Conservation (phyloP, 345 rosid genomes). For the Hibiscus tridactylites region DNA sequence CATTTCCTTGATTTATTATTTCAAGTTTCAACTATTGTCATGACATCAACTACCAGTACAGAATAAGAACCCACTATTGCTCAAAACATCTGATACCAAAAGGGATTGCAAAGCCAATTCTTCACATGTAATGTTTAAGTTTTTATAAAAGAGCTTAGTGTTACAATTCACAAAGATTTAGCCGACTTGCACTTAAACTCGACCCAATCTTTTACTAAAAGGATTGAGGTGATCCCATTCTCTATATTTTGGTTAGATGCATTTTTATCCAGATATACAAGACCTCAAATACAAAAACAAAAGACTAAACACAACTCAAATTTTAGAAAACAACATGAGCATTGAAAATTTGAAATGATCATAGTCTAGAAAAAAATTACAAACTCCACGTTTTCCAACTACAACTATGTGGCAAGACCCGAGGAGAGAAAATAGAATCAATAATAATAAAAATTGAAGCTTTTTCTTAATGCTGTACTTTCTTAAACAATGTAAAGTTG, state of each 20-base stretch:
- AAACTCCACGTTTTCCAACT: background rate
- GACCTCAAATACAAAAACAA: no score
- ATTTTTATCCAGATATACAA: background rate
- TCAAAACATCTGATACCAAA: background rate
- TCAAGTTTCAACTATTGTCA: background rate
- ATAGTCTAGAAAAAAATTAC: background rate
- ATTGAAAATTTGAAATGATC: background rate
- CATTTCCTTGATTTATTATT: background rate
- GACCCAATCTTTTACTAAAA: slow-evolving; percentile 1
- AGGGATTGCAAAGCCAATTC: background rate
- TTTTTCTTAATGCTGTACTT: background rate
- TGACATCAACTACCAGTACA: background rate
- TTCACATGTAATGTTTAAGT: background rate
- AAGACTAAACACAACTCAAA: no score
- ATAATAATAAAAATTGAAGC: no score
- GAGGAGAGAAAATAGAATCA: no score
- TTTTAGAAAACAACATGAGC: background rate
- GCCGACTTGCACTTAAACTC: background rate
- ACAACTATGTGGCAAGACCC: background rate
- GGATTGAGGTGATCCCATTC: background rate
- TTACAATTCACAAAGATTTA: no score
- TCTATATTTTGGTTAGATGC: background rate
- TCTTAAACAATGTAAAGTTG: background rate
- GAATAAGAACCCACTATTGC: background rate
- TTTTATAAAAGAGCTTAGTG: background rate